phyloP scores from a whole-genome alignment of 768 basidiomycete species.

The Serendipita sp. region DNA sequence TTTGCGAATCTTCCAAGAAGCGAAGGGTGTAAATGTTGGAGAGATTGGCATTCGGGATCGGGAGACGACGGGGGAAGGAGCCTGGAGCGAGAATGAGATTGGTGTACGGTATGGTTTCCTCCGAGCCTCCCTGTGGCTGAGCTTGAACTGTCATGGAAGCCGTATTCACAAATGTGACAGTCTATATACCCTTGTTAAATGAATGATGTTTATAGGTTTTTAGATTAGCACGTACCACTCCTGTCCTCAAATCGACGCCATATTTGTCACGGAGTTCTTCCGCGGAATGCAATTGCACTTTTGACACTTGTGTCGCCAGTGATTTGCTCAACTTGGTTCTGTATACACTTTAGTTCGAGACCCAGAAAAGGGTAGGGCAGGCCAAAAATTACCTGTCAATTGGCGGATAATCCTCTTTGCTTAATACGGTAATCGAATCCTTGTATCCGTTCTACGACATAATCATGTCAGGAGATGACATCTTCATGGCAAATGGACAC shows the following conservation, averaged over 20 bases:
- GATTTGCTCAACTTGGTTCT: conserved; percentile 85
- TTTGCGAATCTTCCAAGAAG: conserved; percentile 50
- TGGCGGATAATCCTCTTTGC: conserved; percentile 65
- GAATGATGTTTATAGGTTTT: not conserved
- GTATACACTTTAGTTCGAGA: not conserved
- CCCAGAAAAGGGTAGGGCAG: conserved; percentile 3
- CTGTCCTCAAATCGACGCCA: conserved; percentile 46
- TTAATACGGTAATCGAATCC: conserved; percentile 60
- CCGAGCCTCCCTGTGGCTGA: conserved; percentile 38
- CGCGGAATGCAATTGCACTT: conserved; percentile 55
- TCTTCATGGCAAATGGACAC: conserved; percentile 9
- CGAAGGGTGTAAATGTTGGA: conserved; percentile 67
- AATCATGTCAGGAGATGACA: not conserved
- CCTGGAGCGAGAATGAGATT: conserved; percentile 70
- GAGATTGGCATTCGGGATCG: conserved; percentile 56
- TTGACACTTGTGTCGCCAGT: conserved; percentile 59
- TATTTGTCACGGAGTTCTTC: conserved; percentile 66
- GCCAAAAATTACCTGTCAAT: conserved; percentile 49
- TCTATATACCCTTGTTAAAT: conserved; percentile 21
- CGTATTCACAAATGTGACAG: conserved; percentile 55
- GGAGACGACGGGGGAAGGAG: conserved; percentile 53
- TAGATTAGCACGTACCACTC: conserved; percentile 26
- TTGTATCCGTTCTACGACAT: conserved; percentile 52
- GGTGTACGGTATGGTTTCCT: conserved; percentile 37
- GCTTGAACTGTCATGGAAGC: conserved; percentile 45